Evolutionary conservation across 257 asterid genomes (phyloP).

Genomic region (Solanum chiquidenum): DNA sequence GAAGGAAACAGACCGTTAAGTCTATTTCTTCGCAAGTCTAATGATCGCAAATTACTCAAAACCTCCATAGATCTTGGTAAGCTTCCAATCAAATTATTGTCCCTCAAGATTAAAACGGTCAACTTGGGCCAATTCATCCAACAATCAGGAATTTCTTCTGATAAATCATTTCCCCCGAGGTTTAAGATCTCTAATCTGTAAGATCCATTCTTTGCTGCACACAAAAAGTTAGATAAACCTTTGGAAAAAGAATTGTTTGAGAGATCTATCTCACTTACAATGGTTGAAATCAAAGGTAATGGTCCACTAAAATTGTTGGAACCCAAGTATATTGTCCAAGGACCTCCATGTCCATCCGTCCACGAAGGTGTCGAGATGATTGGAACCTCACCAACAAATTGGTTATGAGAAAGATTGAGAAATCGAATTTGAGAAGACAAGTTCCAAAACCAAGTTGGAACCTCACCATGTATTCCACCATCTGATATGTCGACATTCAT

Average conservation of each 20-base stretch:
- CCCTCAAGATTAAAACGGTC: neutral
- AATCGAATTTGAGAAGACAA: no score
- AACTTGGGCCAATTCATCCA: neutral
- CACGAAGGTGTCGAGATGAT: neutral
- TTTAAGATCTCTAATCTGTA: neutral
- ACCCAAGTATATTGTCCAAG: neutral
- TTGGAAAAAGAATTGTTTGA: conserved; percentile 14
- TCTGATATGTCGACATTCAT: no score
- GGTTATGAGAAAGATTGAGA: neutral
- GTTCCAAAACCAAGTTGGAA: no score
- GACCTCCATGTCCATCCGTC: no score
- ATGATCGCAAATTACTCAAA: neutral
- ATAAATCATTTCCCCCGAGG: conserved; percentile 10
- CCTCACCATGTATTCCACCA: no score
- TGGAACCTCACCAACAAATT: neutral
- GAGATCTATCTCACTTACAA: conserved; percentile 1
- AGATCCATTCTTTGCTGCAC: neutral
- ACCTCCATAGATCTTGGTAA: conserved; percentile 13
- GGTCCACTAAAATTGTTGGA: conserved; percentile 19
- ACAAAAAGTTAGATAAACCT: conserved; percentile 5
- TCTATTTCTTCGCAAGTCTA: conserved; percentile 5
- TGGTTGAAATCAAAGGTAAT: neutral
- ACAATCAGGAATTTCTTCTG: conserved; percentile 18
- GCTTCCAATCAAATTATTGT: conserved; percentile 14
- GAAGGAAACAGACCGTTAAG: conserved; percentile 7